Conservation (phyloP, 2,329 filamentous ascomycete species). For the Colletotrichum tamarilloi region DNA sequence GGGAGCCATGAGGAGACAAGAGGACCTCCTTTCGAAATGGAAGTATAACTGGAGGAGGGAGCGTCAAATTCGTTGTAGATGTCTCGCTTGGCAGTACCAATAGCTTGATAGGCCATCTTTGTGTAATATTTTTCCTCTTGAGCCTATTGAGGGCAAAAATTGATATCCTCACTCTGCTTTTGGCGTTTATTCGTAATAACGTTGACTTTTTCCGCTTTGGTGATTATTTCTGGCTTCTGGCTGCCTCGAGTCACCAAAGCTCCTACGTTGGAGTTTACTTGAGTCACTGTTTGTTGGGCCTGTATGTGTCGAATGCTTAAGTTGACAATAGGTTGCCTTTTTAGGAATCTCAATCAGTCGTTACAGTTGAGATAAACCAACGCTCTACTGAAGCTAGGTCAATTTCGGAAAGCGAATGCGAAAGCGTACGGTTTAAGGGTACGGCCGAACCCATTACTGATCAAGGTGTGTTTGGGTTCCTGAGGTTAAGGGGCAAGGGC, state of each 20-base stretch:
- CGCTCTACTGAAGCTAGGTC: not conserved
- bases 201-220: not conserved
- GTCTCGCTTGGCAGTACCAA: not conserved
- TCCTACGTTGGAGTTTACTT: not conserved
- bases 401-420: not conserved
- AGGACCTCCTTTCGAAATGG: not conserved
- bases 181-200: not conserved
- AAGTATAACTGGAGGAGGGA: not conserved
- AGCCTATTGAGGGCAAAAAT: not conserved
- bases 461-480: not conserved
- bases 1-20: slow-evolving; percentile 15
- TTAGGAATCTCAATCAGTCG: not conserved
- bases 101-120: not conserved
- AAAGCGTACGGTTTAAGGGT: not conserved
- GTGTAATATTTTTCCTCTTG: not conserved
- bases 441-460: not conserved
- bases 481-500: not conserved
- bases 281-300: not conserved
- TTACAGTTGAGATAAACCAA: no score
- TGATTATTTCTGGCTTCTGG: not conserved
- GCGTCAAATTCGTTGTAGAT: slow-evolving; percentile 10
- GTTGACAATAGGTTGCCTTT: not conserved
- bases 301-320: not conserved
- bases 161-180: not conserved
- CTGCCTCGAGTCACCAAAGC: not conserved